Evolutionary conservation across 805 yeast genomes (phyloP).

Genomic region (Komagataella mondaviorum): DNA sequence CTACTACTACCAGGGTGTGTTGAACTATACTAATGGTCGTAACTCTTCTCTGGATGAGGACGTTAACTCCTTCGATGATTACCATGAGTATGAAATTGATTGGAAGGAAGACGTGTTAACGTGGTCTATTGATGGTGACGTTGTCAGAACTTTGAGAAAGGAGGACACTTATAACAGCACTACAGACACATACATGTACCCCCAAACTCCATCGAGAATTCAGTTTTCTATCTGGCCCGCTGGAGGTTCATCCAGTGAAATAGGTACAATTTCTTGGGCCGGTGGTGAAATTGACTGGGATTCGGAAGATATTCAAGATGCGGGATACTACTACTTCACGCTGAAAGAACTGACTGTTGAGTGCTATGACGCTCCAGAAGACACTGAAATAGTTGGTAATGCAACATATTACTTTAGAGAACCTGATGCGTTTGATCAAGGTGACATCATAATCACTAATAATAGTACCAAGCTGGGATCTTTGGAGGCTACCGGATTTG

Average conservation of each 20-base stretch:
- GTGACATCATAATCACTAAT: slow-evolving; percentile 46
- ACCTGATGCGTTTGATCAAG: slow-evolving; percentile 31
- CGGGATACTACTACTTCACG: slow-evolving; percentile 73
- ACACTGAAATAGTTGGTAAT: slow-evolving; percentile 28
- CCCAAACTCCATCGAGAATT: slow-evolving; percentile 65
- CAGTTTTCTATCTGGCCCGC: slow-evolving; percentile 74
- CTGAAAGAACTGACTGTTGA: slow-evolving; percentile 46
- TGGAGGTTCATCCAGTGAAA: slow-evolving; percentile 38
- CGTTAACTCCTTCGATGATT: slow-evolving; percentile 45
- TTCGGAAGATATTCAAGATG: slow-evolving; percentile 51
- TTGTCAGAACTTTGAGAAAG: slow-evolving; percentile 51
- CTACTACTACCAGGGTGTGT: slow-evolving; percentile 63
- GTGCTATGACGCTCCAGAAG: slow-evolving; percentile 63
- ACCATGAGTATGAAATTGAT: slow-evolving; percentile 66
- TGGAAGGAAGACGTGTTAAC: slow-evolving; percentile 62
- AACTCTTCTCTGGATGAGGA: slow-evolving; percentile 26
- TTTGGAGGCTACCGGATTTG: slow-evolving; percentile 51
- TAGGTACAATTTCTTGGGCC: slow-evolving; percentile 71
- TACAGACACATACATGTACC: slow-evolving; percentile 37
- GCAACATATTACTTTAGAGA: slow-evolving; percentile 41
- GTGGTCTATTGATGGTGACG: slow-evolving; percentile 65
- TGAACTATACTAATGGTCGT: slow-evolving; percentile 50
- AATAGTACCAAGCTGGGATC: slow-evolving; percentile 46
- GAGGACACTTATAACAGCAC: slow-evolving; percentile 54
- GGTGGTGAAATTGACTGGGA: slow-evolving; percentile 85